Evolutionary conservation across 371 early-diverging fungal genomes (phyloP).

Genomic region (Dentiscutata heterogama): DNA sequence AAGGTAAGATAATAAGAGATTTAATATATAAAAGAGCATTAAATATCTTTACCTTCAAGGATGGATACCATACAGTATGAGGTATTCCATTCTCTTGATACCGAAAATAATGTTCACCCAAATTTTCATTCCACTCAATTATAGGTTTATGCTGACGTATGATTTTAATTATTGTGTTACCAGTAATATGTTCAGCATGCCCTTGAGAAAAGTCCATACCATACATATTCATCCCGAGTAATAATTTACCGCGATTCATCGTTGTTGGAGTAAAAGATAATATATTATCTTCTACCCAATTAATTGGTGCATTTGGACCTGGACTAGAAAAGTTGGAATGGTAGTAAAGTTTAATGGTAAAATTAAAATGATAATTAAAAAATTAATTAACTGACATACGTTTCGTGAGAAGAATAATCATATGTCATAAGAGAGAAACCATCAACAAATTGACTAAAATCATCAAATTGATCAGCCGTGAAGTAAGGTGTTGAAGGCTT

Average conservation of each 20-base stretch:
- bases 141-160: constrained; percentile 48
- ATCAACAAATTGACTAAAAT: constrained; percentile 59
- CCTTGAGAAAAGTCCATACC: constrained; percentile 60
- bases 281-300: constrained; percentile 69
- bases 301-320: constrained; percentile 66
- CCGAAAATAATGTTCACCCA: constrained; percentile 59
- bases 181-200: constrained; percentile 54
- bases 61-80: constrained; percentile 65
- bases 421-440: constrained; percentile 73
- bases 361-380: not conserved
- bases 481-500: constrained; percentile 47
- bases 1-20: not conserved
- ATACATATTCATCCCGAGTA: constrained; percentile 68
- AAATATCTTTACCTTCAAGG: constrained; percentile 52
- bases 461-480: constrained; percentile 54
- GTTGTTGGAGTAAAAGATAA: constrained; percentile 52
- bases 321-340: not conserved
- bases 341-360: not conserved
- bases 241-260: constrained; percentile 57
- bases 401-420: constrained; percentile 62
- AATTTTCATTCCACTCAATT: constrained; percentile 60
- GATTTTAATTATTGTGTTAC: constrained; percentile 54
- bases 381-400: constrained; percentile 48
- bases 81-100: constrained; percentile 55
- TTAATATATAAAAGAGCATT: not conserved